phyloP scores from a whole-genome alignment of 2,329 filamentous ascomycete species.

The Trichoderma atroviride region DNA sequence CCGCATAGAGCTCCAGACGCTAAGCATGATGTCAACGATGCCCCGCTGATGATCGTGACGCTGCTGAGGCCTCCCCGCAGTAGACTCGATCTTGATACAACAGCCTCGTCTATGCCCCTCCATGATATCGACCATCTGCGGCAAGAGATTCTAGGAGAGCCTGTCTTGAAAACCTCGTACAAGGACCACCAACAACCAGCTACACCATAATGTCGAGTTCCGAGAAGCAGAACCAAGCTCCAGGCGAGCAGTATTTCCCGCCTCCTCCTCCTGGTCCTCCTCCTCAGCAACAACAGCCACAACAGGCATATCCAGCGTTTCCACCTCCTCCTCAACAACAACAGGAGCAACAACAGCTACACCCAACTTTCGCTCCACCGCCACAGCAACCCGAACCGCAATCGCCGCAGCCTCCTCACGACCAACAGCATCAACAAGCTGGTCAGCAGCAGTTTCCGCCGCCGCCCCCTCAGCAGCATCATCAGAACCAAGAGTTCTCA shows the following conservation, averaged over 20 bases:
- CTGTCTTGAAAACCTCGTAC: not conserved
- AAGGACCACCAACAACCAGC: not conserved
- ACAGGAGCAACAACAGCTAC: constrained; percentile 5
- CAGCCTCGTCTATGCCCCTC: not conserved
- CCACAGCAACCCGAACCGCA: constrained; percentile 2
- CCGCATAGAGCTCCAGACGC: not conserved
- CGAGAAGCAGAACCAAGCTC: constrained; percentile 7
- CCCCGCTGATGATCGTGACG: constrained; percentile 18
- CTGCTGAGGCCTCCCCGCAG: not conserved
- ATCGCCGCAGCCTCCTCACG: not conserved
- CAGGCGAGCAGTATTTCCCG: constrained; percentile 18
- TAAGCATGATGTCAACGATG: not conserved
- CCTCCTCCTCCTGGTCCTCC: constrained; percentile 20
- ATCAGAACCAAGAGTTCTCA: constrained; percentile 11
- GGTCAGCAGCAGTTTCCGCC: constrained; percentile 15
- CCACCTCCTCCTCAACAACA: not conserved
- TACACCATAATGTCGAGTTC: constrained; percentile 1
- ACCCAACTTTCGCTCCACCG: constrained; percentile 10
- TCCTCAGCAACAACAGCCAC: not conserved
- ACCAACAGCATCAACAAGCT: not conserved
- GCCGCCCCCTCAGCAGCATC: constrained; percentile 17
- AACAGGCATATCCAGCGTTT: not conserved
- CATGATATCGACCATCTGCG: not conserved
- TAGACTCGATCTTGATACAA: not conserved
- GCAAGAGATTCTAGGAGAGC: not conserved